Evolutionary conservation across 75 land plant species (phyloP).

Genomic region (Cunninghamia lanceolata): DNA sequence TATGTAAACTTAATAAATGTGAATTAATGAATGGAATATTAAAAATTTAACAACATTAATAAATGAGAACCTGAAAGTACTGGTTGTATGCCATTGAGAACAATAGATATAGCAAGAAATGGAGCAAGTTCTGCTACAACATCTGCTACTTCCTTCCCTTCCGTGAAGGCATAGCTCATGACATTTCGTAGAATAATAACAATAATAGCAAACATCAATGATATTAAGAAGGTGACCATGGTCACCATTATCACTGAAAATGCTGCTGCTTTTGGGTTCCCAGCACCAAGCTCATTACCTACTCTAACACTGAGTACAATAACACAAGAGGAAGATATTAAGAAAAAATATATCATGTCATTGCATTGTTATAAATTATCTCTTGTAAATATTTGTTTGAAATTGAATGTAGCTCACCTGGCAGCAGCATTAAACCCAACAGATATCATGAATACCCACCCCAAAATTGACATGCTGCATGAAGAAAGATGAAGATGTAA

Average conservation of each 20-base stretch:
- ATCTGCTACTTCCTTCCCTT: conserved; percentile 36
- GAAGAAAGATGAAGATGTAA: not conserved
- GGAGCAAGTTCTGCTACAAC: conserved; percentile 58
- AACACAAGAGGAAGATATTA: not conserved
- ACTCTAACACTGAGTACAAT: conserved; percentile 37
- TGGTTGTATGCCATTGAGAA: conserved; percentile 74
- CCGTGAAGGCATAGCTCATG: conserved; percentile 57
- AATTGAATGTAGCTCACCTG: conserved; percentile 31
- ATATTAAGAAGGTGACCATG: conserved; percentile 24
- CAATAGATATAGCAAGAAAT: conserved; percentile 41
- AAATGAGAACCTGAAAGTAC: conserved; percentile 64
- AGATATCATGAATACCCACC: conserved; percentile 67
- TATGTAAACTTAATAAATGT: too few relatives aligned
- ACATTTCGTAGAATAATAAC: conserved; percentile 30
- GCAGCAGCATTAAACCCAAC: too few relatives aligned
- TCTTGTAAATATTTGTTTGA: not conserved
- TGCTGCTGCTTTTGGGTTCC: conserved; percentile 52
- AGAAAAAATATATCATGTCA: not conserved
- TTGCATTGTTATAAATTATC: not conserved
- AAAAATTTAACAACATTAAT: not conserved
- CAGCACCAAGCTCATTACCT: conserved; percentile 73
- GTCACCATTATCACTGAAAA: conserved; percentile 52
- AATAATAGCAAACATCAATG: conserved; percentile 15
- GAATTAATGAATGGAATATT: too few relatives aligned
- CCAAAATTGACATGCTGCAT: conserved; percentile 50